phyloP scores from a whole-genome alignment of 768 basidiomycete genomes.

The Mycena amicta region DNA sequence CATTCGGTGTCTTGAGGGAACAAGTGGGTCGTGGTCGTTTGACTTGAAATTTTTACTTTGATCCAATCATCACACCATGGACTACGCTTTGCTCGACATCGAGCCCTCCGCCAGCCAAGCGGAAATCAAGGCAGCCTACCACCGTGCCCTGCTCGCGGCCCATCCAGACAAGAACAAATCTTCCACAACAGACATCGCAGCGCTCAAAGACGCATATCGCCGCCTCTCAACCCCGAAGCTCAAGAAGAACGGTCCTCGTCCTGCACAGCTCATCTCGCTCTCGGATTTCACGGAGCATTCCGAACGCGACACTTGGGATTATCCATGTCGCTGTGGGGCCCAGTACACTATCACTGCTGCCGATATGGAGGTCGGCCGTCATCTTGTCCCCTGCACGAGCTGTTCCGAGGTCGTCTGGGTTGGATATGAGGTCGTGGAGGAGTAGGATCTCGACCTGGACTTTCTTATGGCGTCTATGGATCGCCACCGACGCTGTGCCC shows the following conservation, averaged over 20 bases:
- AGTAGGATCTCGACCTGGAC: constrained; percentile 7
- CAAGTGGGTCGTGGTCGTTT: not conserved
- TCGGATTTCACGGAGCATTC: constrained; percentile 63
- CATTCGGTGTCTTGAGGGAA: constrained; percentile 14
- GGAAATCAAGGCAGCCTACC: constrained; percentile 66
- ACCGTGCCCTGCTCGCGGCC: constrained; percentile 54
- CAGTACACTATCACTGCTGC: constrained; percentile 55
- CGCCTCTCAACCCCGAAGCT: constrained; percentile 55
- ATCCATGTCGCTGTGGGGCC: constrained; percentile 77
- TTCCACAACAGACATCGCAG: constrained; percentile 45
- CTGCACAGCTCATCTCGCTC: constrained; percentile 77
- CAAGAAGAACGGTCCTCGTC: constrained; percentile 48
- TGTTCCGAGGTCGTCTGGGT: constrained; percentile 87
- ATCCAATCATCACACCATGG: constrained; percentile 17
- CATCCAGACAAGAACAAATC: constrained; percentile 64
- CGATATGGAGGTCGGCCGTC: constrained; percentile 70
- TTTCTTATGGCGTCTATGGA: too few species aligned
- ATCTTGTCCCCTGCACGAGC: constrained; percentile 70
- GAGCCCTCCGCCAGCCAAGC: constrained; percentile 47
- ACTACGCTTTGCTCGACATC: constrained; percentile 65
- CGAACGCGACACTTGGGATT: constrained; percentile 48
- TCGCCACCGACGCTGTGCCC: too few species aligned
- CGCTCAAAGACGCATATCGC: constrained; percentile 68
- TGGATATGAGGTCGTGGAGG: constrained; percentile 68
- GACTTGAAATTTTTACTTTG: not conserved